Percentiles rank a stretch among this genome's conserved stretches.
These are phyloP conservation scores for Omphalotus guepiniiformis DNA, from an alignment of 768 basidiomycete genomes.

Conservation along the genomic window DNA sequence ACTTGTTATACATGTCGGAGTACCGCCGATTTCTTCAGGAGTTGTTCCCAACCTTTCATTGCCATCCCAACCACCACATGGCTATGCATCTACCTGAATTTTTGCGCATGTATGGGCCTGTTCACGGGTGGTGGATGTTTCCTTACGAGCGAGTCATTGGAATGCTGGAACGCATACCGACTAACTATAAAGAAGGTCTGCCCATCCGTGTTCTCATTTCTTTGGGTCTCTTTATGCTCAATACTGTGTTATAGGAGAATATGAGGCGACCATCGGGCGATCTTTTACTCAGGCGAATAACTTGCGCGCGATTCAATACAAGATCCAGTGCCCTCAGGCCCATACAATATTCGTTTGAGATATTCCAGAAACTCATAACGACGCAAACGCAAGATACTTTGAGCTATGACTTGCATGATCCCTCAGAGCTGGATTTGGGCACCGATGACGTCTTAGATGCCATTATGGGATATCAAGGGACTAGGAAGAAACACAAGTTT, in stretches of 20 bases:
- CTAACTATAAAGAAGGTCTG: constrained; percentile 17
- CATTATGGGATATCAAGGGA: no score
- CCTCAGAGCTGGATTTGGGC: no score
- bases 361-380: no score
- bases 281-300: background rate
- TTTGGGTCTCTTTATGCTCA: background rate
- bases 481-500: no score
- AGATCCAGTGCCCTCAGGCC: no score
- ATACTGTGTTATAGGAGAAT: no score
- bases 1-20: background rate
- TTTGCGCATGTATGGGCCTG: constrained; percentile 20
- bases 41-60: constrained; percentile 3
- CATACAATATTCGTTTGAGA: no score
- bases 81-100: constrained; percentile 15
- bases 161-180: constrained; percentile 15
- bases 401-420: no score
- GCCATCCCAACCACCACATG: constrained; percentile 17
- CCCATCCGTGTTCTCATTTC: background rate
- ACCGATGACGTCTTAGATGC: no score
- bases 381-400: no score
- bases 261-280: background rate
- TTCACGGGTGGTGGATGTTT: constrained; percentile 27
- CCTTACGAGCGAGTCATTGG: constrained; percentile 23
- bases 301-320: background rate
- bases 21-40: background rate